These are phyloP conservation scores for Parietaria judaica DNA, from an alignment of 306 rosid species.

Conservation along the genomic window DNA sequence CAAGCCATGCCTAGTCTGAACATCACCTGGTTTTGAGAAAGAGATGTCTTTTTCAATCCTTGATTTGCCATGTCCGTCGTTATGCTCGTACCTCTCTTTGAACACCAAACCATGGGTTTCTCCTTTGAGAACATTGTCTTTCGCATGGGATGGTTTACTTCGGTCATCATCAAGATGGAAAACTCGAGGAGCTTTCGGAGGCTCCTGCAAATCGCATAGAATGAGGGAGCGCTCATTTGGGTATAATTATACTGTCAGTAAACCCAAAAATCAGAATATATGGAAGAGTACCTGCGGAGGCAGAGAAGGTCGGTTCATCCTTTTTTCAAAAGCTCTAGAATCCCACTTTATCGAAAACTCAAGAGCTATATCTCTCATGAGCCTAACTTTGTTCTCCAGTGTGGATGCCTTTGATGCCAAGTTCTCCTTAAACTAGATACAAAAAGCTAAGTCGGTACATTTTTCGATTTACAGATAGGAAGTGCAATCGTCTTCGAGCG, in stretches of 20 bases:
- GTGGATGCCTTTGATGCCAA: slow-evolving; percentile 54
- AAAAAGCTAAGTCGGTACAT: slow-evolving; percentile 16
- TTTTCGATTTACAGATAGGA: slow-evolving; percentile 16
- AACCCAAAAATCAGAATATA: slow-evolving; percentile 7
- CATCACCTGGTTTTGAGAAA: slow-evolving; percentile 27
- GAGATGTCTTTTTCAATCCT: slow-evolving; percentile 32
- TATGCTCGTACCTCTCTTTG: slow-evolving; percentile 22
- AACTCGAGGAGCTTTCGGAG: slow-evolving; percentile 29
- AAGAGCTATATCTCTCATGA: slow-evolving; percentile 65
- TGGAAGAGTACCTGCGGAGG: slow-evolving; percentile 40
- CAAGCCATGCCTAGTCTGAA: slow-evolving; percentile 31
- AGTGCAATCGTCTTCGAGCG: slow-evolving; percentile 8
- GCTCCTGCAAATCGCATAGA: slow-evolving; percentile 49
- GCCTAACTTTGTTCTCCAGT: slow-evolving; percentile 59
- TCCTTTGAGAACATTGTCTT: slow-evolving; percentile 32
- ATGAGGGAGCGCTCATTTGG: background rate
- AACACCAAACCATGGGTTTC: slow-evolving; percentile 23
- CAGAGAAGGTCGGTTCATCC: slow-evolving; percentile 58
- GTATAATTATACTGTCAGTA: slow-evolving; percentile 1
- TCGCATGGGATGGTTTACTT: slow-evolving; percentile 26
- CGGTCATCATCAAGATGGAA: slow-evolving; percentile 20
- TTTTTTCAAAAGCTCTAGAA: slow-evolving; percentile 60
- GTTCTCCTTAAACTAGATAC: slow-evolving; percentile 65
- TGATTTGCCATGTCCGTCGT: slow-evolving; percentile 26
- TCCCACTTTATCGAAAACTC: slow-evolving; percentile 89